Base-by-base conservation (phyloP, 441 rosid species). In the Breynia disticha region DNA sequence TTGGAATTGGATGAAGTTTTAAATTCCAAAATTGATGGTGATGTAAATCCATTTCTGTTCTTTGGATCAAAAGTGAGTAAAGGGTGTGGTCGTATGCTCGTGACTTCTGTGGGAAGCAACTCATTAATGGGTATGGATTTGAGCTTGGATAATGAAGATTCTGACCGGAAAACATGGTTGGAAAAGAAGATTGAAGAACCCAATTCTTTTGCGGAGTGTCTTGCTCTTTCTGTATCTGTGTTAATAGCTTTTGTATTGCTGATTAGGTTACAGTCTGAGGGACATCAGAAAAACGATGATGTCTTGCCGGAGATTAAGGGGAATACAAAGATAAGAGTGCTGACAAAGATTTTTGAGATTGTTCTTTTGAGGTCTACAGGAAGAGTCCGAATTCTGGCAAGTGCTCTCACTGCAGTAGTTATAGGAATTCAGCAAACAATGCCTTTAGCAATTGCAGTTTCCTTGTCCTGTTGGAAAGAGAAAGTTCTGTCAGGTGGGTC, bases 401-500 rank as follows among this genome's bases (percentile, higher is more conserved):
- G 49, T 46, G 41, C 45, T 32, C 57, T 63, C 9, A 42, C 62
- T 24, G 65, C 58, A 19, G 19, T 63, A 9, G 56, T 66, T 4
- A 48, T 69, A 7, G 59, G 63, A 7, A 14, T 73, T 5, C 74
- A 66, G 44, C 71, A 73, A 35, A 71, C 69, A 20, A 64, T 69
- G 57, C 66, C 68, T 8, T 48, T 60, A 24, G 69, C 15, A 16
- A 66, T 59, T 13, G 14, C 64, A 10, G 13, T 55, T 43, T 50
- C 69, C 53, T 68, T 73, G 15, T 28, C 8, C 8, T 58, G 2
- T 42, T 69, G 71, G 77, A 66, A 59, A n/a, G 17, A 22, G 19
- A 62, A 57, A 22, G 24, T 54, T 47, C 20, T 7, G 39, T 43
- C 21, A 11, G 16, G 12, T 13, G 18, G 17, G 50, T 62, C 43